These are phyloP conservation scores for Reutealis trisperma DNA, from an alignment of 345 rosid species.

Conservation along the genomic window DNA sequence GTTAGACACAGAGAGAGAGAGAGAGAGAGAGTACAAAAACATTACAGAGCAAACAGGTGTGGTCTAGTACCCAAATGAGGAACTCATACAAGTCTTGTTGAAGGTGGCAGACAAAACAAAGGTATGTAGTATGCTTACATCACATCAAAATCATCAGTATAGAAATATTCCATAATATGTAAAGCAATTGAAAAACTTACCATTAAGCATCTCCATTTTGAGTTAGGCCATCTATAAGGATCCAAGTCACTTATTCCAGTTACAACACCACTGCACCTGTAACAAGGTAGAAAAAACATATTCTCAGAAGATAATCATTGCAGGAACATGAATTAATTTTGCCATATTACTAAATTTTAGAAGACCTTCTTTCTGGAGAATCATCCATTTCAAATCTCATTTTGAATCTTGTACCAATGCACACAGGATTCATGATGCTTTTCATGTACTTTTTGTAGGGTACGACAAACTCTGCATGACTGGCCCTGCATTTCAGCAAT, in stretches of 20 bases:
- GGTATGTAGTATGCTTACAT: not conserved
- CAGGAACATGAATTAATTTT: not conserved
- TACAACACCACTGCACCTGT: conserved; percentile 75
- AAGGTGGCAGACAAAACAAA: conserved; percentile 7
- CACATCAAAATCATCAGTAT: not conserved
- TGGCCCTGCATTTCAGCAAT: conserved; percentile 60
- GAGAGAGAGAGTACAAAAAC: not conserved
- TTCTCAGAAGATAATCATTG: conserved; percentile 16
- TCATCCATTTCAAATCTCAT: conserved; percentile 85
- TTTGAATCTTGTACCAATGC: conserved; percentile 74
- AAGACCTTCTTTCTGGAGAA: conserved; percentile 79
- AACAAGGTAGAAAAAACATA: conserved; percentile 14
- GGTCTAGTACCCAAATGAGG: not conserved
- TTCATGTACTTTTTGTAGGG: conserved; percentile 69
- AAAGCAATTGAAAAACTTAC: conserved; percentile 39
- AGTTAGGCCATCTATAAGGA: conserved; percentile 83
- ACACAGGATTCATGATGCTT: conserved; percentile 54
- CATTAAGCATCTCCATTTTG: conserved; percentile 92
- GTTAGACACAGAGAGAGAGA: not conserved
- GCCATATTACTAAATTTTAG: not conserved
- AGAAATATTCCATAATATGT: not conserved
- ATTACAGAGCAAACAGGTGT: not conserved
- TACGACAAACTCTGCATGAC: conserved; percentile 79
- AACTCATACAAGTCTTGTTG: not conserved
- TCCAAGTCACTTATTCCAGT: conserved; percentile 69